Evolutionary conservation across 2,329 filamentous ascomycete genomes (phyloP), one percentile per base, ranked within the genome.

Genomic region (Bipolaris sorokiniana): DNA sequence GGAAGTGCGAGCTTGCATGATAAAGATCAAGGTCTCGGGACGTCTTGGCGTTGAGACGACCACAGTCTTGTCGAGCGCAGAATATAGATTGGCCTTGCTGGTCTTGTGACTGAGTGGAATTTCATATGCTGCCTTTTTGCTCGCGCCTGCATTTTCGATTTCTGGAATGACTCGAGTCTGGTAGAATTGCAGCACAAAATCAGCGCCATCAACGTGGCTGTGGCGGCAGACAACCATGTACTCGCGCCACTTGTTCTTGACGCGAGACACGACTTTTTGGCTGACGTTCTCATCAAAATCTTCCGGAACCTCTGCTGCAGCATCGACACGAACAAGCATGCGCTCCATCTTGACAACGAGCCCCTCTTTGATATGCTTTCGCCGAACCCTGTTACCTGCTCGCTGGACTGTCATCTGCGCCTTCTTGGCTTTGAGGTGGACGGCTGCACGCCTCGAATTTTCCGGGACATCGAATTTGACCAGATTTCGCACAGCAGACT

Each of bases 281-380:
- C 84, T 87, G 44, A 83, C 81, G 62, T 88, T 88, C 69, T 90
- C 87, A 51, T 86, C 83, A 62, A 85, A 89, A 55, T 88, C 85
- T 6, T 83, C 80, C 0, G 85, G 82, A 7, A 88, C 74, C 3
- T 82, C 77, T 61, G 82, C 80, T 38, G 79, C 66, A 38, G 79
- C 79, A 64, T 88, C 87, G 22, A 88, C 81, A 20, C 85, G 81
- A 18, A 89, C 83, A 20, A 90, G 81, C 87, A 90, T 90, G 57
- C 83, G 85, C 68, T 89, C 86, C 74, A 87, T 86, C 72, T 88
- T 88, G 55, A 89, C 78, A 49, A 89, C 84, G 59, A 88, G 82
- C 5, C 87, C 87, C 63, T 86, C 82, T 48, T 78, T 77, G 42
- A 78, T 69, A 58, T 76, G 78, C 50, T 72, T 66, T 50, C 79